A percentile compares a stretch with the other conserved stretches of the same genome.
These are phyloP conservation scores for Nicotiana noctiflora DNA, from an alignment of 257 asterid species.

Conservation along the genomic window DNA sequence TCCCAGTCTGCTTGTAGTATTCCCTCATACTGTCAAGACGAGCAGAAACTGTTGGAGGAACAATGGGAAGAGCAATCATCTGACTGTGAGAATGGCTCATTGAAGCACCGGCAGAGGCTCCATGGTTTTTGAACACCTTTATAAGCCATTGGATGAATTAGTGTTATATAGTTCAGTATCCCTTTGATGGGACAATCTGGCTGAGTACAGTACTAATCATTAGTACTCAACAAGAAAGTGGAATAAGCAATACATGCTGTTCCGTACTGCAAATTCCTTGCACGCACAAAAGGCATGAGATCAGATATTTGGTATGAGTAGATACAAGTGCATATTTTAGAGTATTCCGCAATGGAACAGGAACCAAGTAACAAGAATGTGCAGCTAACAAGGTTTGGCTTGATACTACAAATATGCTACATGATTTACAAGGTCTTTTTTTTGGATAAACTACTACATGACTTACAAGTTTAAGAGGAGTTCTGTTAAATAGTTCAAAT, in stretches of 20 bases:
- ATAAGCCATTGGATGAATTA: neutral
- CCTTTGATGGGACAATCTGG: neutral
- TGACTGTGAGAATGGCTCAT: constrained; percentile 98
- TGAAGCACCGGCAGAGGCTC: constrained; percentile 98
- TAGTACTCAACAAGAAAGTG: neutral
- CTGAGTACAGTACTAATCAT: neutral
- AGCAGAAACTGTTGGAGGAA: constrained; percentile 65
- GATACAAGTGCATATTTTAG: neutral
- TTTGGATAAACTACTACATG: too few species aligned
- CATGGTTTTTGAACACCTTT: constrained; percentile 90
- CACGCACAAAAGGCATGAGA: neutral
- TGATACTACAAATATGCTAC: neutral
- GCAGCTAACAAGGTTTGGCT: neutral
- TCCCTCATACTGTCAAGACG: constrained; percentile 67
- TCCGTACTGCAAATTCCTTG: neutral
- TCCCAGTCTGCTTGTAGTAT: constrained; percentile 57
- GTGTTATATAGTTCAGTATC: neutral
- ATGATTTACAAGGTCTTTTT: neutral
- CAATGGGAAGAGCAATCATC: constrained; percentile 76
- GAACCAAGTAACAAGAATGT: neutral
- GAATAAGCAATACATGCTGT: neutral
- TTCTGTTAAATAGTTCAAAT: neutral
- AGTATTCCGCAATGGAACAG: neutral
- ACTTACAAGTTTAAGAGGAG: neutral
- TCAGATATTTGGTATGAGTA: neutral